phyloP scores from a whole-genome alignment of 2,329 filamentous ascomycete species.

The Chaetoscypha palmicola region DNA sequence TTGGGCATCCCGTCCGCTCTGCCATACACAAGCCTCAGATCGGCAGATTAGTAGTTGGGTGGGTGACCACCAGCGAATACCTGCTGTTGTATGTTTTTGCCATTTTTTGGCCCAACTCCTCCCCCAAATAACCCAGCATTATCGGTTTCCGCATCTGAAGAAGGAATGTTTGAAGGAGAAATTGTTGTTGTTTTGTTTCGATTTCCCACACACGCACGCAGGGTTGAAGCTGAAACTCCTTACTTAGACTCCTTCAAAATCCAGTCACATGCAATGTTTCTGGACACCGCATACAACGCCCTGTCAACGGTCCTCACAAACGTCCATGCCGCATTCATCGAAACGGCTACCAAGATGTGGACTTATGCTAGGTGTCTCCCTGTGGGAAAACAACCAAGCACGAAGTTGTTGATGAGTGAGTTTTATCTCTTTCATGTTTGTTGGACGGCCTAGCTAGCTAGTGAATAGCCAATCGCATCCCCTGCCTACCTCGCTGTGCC shows the following conservation, averaged over 20 bases:
- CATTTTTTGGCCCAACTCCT: not conserved
- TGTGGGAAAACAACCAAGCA: conserved; percentile 46
- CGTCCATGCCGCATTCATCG: conserved; percentile 64
- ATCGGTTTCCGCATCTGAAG: no score
- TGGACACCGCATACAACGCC: conserved; percentile 73
- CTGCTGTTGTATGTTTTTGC: conserved; percentile 7
- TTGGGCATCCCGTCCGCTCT: no score
- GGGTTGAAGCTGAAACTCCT: not conserved
- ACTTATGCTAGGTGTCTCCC: conserved; percentile 55
- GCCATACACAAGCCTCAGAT: no score
- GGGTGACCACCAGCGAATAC: no score
- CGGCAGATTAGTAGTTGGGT: no score
- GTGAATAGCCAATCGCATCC: no score
- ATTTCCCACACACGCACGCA: no score
- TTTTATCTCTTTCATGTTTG: not conserved
- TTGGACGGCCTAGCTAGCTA: no score
- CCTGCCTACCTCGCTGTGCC: no score
- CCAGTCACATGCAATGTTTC: conserved; percentile 77
- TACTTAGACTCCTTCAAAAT: conserved; percentile 65
- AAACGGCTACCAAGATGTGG: conserved; percentile 71
- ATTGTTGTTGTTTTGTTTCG: no score
- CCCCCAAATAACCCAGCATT: not conserved
- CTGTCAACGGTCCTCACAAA: conserved; percentile 63
- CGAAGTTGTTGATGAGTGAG: conserved; percentile 46
- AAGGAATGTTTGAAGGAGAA: no score